A percentile compares a stretch with the other conserved stretches of the same genome.
phyloP scores from a whole-genome alignment of 345 rosid species.

The Populus alba region DNA sequence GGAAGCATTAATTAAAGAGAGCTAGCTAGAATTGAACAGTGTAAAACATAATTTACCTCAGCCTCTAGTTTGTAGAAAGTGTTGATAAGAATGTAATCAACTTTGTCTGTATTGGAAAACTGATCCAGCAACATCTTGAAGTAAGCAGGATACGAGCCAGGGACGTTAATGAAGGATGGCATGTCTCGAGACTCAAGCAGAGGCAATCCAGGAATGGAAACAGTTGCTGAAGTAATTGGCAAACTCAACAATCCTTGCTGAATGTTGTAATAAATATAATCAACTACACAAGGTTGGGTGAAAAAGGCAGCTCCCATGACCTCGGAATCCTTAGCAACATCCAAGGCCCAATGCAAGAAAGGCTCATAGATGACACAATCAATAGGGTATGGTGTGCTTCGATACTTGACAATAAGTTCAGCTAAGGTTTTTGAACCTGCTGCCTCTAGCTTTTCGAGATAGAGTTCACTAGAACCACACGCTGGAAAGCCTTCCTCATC shows the following conservation, averaged over 20 bases:
- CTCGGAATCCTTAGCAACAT: conserved; percentile 51
- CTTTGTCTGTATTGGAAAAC: conserved; percentile 21
- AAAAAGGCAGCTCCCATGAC: conserved; percentile 56
- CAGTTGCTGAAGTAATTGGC: conserved; percentile 35
- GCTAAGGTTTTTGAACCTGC: conserved; percentile 47
- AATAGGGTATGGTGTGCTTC: conserved; percentile 32
- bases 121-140: conserved; percentile 13
- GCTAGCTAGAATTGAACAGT: too few species aligned
- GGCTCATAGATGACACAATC: conserved; percentile 60
- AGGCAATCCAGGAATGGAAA: conserved; percentile 28
- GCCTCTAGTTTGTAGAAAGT: conserved; percentile 25
- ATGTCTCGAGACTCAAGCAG: conserved; percentile 16
- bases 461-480: background rate
- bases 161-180: conserved; percentile 19
- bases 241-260: conserved; percentile 37
- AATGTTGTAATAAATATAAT: conserved; percentile 48
- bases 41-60: conserved; percentile 6
- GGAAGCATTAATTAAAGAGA: too few species aligned
- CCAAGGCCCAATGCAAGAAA: conserved; percentile 60
- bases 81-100: conserved; percentile 22
- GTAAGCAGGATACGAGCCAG: conserved; percentile 21
- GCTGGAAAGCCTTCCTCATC: conserved; percentile 5
- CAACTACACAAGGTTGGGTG: conserved; percentile 59
- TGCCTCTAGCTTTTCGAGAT: conserved; percentile 20
- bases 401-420: conserved; percentile 41